Conservation (phyloP, 352 stramenopile genomes). For the Globisporangium cystogenes region DNA sequence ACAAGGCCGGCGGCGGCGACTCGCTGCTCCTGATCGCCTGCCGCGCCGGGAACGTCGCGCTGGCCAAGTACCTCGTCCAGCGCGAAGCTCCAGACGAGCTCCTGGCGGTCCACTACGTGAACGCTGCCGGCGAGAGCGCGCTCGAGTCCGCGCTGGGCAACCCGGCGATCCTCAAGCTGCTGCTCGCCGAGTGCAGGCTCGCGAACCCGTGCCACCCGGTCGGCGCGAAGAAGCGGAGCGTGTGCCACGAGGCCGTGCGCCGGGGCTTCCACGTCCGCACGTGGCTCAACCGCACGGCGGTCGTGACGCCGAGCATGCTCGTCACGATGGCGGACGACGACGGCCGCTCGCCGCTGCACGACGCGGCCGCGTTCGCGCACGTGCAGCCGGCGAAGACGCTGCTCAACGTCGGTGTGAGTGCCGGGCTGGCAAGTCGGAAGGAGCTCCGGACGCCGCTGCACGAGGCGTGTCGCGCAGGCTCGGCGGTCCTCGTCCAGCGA, state of each 20-base stretch:
- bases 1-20: slow-evolving; percentile 8
- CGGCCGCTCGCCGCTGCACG: slow-evolving; percentile 6
- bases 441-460: slow-evolving; percentile 4
- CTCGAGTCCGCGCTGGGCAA: slow-evolving; percentile 15
- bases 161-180: slow-evolving; percentile 4
- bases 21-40: slow-evolving; percentile 31
- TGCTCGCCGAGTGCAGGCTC: slow-evolving; percentile 5
- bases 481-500: neutral
- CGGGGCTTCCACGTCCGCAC: slow-evolving; percentile 19
- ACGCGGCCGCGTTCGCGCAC: slow-evolving; percentile 4
- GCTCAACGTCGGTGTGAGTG: slow-evolving; percentile 6
- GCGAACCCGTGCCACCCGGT: slow-evolving; percentile 13
- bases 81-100: slow-evolving; percentile 8
- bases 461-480: slow-evolving; percentile 5
- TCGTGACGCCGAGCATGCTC: slow-evolving; percentile 15
- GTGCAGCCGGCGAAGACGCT: slow-evolving; percentile 4
- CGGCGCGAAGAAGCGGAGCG: slow-evolving; percentile 10
- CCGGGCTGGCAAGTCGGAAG: neutral
- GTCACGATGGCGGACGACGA: slow-evolving; percentile 12
- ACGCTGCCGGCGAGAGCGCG: slow-evolving; percentile 5
- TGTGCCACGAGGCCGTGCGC: slow-evolving; percentile 17
- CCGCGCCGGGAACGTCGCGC: slow-evolving; percentile 8
- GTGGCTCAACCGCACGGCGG: slow-evolving; percentile 15
- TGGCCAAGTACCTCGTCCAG: slow-evolving; percentile 20
- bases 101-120: slow-evolving; percentile 12